These are phyloP conservation scores for Neurospora discreta DNA, from an alignment of 495 filamentous ascomycete genomes.

Conservation along the genomic window DNA sequence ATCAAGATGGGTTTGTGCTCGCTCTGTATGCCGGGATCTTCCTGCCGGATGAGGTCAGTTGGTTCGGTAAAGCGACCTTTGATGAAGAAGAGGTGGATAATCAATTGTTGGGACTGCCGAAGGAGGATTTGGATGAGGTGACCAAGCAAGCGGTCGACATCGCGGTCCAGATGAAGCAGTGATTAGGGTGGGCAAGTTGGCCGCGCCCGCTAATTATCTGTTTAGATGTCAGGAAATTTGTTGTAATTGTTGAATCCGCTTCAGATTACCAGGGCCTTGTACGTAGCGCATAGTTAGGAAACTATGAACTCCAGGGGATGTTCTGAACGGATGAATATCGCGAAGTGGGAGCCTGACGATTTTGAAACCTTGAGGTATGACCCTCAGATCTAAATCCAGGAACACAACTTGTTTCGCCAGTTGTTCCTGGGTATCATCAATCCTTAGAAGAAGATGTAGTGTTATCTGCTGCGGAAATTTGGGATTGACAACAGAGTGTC, in stretches of 20 bases:
- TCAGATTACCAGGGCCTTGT: neutral
- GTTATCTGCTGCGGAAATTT: neutral
- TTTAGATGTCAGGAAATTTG: neutral
- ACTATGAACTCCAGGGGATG: neutral
- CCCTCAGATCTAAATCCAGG: neutral
- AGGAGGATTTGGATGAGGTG: constrained; percentile 48
- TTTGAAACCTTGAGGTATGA: neutral
- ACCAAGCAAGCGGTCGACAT: constrained; percentile 33
- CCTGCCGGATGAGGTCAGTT: constrained; percentile 31
- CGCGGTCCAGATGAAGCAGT: constrained; percentile 1
- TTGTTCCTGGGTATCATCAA: too few species aligned
- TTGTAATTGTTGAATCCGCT: neutral
- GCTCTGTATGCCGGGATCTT: constrained; percentile 43
- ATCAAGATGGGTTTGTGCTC: constrained; percentile 32
- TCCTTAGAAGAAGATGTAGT: neutral
- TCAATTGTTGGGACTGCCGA: constrained; percentile 39
- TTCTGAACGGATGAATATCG: too few species aligned
- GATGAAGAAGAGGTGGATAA: constrained; percentile 37
- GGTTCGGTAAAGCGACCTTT: neutral
- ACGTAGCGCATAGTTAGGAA: neutral
- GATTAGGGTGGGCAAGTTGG: neutral
- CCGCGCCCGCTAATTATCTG: neutral
- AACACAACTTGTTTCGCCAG: neutral
- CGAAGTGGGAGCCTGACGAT: neutral
- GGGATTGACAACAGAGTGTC: neutral